A percentile compares a stretch with the other conserved stretches of the same genome.
Evolutionary conservation across 768 basidiomycete species (phyloP).

Genomic region (Rubroboletus pulcherrimus): DNA sequence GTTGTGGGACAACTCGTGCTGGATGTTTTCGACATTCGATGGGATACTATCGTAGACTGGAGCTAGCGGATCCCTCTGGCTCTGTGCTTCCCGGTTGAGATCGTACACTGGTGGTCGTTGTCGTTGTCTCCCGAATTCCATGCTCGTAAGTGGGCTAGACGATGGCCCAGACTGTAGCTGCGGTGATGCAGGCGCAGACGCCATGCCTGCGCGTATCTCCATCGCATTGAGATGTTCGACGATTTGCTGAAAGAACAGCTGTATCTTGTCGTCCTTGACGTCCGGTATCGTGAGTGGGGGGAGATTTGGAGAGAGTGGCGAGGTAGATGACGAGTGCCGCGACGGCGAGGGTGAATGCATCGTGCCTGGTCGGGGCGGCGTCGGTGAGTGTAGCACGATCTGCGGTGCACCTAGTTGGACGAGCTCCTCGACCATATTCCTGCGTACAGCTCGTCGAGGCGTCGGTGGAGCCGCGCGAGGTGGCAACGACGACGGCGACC

Average conservation of each 20-base stretch:
- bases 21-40: constrained; percentile 3
- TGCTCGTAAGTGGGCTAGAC: constrained; percentile 10
- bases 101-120: constrained; percentile 8
- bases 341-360: constrained; percentile 21
- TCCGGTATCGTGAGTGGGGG: constrained; percentile 60
- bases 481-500: constrained; percentile 41
- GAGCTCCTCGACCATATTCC: constrained; percentile 18
- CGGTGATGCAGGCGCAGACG: constrained; percentile 16
- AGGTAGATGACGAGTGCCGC: constrained; percentile 26
- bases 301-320: constrained; percentile 37
- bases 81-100: neutral
- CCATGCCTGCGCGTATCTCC: constrained; percentile 46
- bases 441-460: constrained; percentile 51
- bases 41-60: constrained; percentile 9
- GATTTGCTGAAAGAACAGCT: constrained; percentile 82
- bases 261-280: constrained; percentile 70
- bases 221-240: constrained; percentile 75
- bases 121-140: constrained; percentile 21
- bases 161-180: constrained; percentile 8
- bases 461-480: constrained; percentile 58
- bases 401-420: constrained; percentile 15
- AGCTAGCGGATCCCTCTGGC: constrained; percentile 38
- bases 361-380: constrained; percentile 22
- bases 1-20: neutral
- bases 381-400: constrained; percentile 26